phyloP scores from a whole-genome alignment of 2,329 filamentous ascomycete species.

The Alternaria incomplexa region DNA sequence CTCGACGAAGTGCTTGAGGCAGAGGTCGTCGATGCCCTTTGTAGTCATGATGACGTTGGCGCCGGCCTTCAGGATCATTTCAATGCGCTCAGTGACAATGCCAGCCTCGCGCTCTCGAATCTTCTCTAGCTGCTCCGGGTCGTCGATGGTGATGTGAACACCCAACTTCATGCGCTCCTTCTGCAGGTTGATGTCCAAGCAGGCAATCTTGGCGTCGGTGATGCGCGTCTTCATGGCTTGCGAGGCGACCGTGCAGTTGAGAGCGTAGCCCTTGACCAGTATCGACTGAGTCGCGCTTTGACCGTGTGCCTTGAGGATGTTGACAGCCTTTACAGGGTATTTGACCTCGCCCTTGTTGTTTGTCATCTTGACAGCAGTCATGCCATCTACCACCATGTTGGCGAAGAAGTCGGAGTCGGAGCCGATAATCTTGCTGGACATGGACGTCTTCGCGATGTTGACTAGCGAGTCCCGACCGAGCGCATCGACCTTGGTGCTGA shows the following conservation, averaged over 20 bases:
- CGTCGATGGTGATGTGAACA: conserved; percentile 97
- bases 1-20: conserved; percentile 93
- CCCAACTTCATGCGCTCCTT: conserved; percentile 99
- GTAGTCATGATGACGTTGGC: conserved; percentile 97
- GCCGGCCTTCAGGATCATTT: conserved; percentile 97
- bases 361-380: conserved; percentile 90
- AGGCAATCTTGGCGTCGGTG: conserved; percentile 93
- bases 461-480: conserved; percentile 88
- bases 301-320: conserved; percentile 97
- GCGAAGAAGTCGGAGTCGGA: conserved; percentile 95
- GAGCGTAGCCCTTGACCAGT: conserved; percentile 91
- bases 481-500: conserved; percentile 92
- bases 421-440: conserved; percentile 99
- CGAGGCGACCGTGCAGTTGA: conserved; percentile 98
- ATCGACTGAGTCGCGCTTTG: conserved; percentile 89
- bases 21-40: conserved; percentile 97
- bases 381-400: conserved; percentile 95
- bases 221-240: conserved; percentile 97
- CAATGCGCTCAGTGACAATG: conserved; percentile 90
- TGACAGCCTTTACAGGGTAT: conserved; percentile 98
- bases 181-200: conserved; percentile 96
- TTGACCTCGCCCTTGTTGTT: conserved; percentile 91
- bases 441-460: conserved; percentile 97
- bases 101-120: conserved; percentile 91
- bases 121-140: conserved; percentile 96